Evolutionary conservation across 2,329 filamentous ascomycete genomes (phyloP).

Genomic region (Penicillium sp.): DNA sequence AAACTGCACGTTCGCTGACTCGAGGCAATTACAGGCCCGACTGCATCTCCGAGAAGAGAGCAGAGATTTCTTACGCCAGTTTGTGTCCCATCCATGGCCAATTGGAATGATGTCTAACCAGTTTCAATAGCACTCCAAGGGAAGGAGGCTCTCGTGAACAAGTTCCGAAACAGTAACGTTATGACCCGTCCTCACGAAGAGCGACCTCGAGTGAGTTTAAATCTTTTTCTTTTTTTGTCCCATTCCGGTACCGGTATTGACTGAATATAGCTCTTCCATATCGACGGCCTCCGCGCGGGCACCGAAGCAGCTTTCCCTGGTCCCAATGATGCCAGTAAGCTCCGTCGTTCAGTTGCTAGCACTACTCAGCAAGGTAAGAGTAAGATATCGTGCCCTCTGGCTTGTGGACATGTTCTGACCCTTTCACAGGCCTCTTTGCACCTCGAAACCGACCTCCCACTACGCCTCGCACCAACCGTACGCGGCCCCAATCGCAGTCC

Average conservation of each 20-base stretch:
- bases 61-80: slow-evolving; percentile 95
- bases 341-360: slow-evolving; percentile 5
- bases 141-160: slow-evolving; percentile 83
- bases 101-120: slow-evolving; percentile 26
- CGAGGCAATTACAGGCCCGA: slow-evolving; percentile 58
- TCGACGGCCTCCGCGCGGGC: slow-evolving; percentile 29
- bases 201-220: slow-evolving; percentile 69
- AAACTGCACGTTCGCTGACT: slow-evolving; percentile 32
- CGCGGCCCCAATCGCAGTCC: neutral
- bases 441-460: neutral
- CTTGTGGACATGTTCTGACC: neutral
- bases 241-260: slow-evolving; percentile 7
- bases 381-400: neutral
- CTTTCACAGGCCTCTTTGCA: slow-evolving; percentile 2
- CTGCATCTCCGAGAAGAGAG: slow-evolving; percentile 68
- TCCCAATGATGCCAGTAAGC: slow-evolving; percentile 6
- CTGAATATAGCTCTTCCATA: slow-evolving; percentile 55
- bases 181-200: slow-evolving; percentile 84
- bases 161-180: slow-evolving; percentile 94
- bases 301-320: slow-evolving; percentile 1
- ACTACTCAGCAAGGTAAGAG: slow-evolving; percentile 10
- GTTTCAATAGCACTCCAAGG: slow-evolving; percentile 74
- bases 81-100: slow-evolving; percentile 38
- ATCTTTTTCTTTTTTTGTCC: slow-evolving; percentile 3
- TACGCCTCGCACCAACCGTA: neutral